Base-by-base conservation (phyloP, 176 grass and related monocot species). In the Lolium rigidum region DNA sequence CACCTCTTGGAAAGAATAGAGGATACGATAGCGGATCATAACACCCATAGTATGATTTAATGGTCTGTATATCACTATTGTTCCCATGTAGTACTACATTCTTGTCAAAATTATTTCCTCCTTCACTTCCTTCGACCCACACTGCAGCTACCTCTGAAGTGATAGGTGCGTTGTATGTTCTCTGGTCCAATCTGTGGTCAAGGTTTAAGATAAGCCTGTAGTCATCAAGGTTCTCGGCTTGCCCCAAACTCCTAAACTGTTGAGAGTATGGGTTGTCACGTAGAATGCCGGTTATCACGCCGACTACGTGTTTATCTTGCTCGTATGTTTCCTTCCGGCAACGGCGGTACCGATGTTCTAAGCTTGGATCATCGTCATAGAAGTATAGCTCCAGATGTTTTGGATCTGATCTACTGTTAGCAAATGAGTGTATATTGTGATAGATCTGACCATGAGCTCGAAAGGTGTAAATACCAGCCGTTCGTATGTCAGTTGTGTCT, bases 401-500 rank as follows among this genome's bases (percentile, higher is more conserved):
- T 16, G 51, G 21, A 21, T 11, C 22, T 50, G 41, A 12, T 4
- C 3, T 2, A 8, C 44, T 18, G 6, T 4, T 49, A 47, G 18
- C 70, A 25, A 74, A 74, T 22, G 70, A 74, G 1, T 46, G 70
- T 73, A 73, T 73, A 47, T 49, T 49, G n/a, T 73, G 70, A 49
- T 73, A 73, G 8, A 73, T 14, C 11, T 54, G 47, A 11, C 47
- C 47, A 49, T 49, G 47, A 49, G 47, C 47, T 49, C 47, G 47
- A 49, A 49, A 49, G 47, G 47, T 49, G 47, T 49, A 49, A 49
- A 49, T 49, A 49, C 47, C 47, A 11, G 47, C 47, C 1, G 47
- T 49, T 49, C 9, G 47, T 9, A 11, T 49, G 47, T 49, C 47
- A 1, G 6, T 49, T 49, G 47, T 49, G 47, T 49, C 47, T 11